Conservation (phyloP, 257 asterid genomes). For the Mentha longifolia region DNA sequence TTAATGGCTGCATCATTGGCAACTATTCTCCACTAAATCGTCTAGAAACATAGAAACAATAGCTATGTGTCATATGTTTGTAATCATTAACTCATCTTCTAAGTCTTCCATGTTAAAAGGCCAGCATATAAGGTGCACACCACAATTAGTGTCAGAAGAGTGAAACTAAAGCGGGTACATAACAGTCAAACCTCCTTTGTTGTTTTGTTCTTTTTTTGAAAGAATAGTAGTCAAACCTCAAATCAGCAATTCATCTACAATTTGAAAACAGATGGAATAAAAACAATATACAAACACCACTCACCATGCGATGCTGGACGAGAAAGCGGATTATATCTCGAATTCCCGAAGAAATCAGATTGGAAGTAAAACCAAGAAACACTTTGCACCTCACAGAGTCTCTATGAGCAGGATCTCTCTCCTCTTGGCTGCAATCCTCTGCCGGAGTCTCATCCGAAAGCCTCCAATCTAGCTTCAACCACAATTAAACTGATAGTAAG, state of each 20-base stretch:
- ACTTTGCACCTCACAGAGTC: slow-evolving; percentile 78
- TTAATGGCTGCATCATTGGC: no score
- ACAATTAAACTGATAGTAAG: slow-evolving; percentile 27
- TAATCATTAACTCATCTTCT: no score
- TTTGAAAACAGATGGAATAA: background rate
- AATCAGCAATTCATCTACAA: slow-evolving; percentile 17
- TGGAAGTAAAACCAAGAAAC: slow-evolving; percentile 92
- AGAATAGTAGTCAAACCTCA: background rate
- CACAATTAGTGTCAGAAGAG: background rate
- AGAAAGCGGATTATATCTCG: slow-evolving; percentile 83
- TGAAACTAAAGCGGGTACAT: background rate
- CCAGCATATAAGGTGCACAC: background rate
- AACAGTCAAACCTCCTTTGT: background rate
- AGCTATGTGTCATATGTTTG: no score
- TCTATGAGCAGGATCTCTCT: slow-evolving; percentile 58
- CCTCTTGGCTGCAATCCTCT: slow-evolving; percentile 75
- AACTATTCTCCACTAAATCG: no score
- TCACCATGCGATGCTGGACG: slow-evolving; percentile 83
- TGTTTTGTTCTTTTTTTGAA: no score
- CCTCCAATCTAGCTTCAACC: slow-evolving; percentile 93
- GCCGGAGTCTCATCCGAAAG: slow-evolving; percentile 72
- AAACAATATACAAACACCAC: slow-evolving; percentile 34
- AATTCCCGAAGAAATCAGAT: slow-evolving; percentile 88
- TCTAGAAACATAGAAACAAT: no score
- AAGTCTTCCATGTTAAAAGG: no score